Conservation (phyloP, 1,139 yeast species). For the Geotrichum histeridarum region DNA sequence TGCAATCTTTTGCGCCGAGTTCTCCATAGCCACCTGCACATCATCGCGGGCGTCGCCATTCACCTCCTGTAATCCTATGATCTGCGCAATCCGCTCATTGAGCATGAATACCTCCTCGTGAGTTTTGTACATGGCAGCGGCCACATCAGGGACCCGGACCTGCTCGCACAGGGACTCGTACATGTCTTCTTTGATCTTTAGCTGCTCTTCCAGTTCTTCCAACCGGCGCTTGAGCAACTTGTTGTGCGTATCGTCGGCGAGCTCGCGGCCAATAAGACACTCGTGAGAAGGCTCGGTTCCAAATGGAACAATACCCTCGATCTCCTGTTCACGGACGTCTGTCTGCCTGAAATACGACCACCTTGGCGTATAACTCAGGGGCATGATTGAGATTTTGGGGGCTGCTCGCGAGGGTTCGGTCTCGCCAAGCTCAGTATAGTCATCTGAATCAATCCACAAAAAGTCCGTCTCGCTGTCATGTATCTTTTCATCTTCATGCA, state of each 20-base stretch:
- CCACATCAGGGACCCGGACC: slow-evolving; percentile 27
- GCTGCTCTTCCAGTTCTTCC: slow-evolving; percentile 44
- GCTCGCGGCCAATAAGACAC: slow-evolving; percentile 53
- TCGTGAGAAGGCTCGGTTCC: slow-evolving; percentile 63
- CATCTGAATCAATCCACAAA: slow-evolving; percentile 77
- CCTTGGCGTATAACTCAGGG: slow-evolving; percentile 69
- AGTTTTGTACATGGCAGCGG: slow-evolving; percentile 31
- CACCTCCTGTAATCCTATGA: slow-evolving; percentile 6
- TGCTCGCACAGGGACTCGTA: slow-evolving; percentile 35
- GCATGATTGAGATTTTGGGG: slow-evolving; percentile 56
- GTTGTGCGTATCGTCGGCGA: slow-evolving; percentile 35
- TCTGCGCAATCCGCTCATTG: slow-evolving; percentile 30
- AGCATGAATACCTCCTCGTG: slow-evolving; percentile 38
- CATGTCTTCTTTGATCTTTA: slow-evolving; percentile 39
- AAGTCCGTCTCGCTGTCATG: slow-evolving; percentile 46
- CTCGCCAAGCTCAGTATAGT: slow-evolving; percentile 64
- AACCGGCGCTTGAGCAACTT: slow-evolving; percentile 32
- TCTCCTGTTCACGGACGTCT: slow-evolving; percentile 36
- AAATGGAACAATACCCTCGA: slow-evolving; percentile 48
- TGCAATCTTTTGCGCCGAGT: slow-evolving; percentile 17
- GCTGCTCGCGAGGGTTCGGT: slow-evolving; percentile 40
- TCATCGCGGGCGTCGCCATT: slow-evolving; percentile 2
- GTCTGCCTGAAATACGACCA: slow-evolving; percentile 70
- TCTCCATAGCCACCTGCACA: slow-evolving; percentile 15
- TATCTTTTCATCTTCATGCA: slow-evolving; percentile 30